These are phyloP conservation scores for Dactylellina leptospora DNA, from an alignment of 2,329 filamentous ascomycete genomes.

Conservation along the genomic window DNA sequence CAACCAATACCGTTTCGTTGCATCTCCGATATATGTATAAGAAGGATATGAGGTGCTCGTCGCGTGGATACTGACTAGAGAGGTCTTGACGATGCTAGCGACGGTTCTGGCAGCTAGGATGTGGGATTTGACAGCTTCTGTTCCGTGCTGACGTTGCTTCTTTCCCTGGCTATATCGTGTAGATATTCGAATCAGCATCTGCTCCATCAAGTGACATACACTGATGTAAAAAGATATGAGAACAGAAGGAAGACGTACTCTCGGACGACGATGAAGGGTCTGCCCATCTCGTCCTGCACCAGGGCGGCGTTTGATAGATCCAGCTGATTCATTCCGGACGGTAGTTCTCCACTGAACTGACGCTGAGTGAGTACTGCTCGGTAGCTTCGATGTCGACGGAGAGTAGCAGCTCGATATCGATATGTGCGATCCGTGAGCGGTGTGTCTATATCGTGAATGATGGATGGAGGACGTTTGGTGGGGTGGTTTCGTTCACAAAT, in stretches of 20 bases:
- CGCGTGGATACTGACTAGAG: conserved; percentile 68
- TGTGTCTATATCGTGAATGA: conserved; percentile 3
- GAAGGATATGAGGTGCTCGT: conserved; percentile 8
- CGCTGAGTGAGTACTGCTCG: too few species aligned
- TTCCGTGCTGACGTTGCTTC: conserved; percentile 96
- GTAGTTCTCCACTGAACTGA: conserved; percentile 10
- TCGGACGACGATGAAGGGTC: conserved; percentile 97
- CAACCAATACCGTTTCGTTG: conserved; percentile 10
- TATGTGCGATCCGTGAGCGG: too few species aligned
- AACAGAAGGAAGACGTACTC: conserved; percentile 72
- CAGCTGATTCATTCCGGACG: conserved; percentile 42
- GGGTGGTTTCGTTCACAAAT: conserved; percentile 35
- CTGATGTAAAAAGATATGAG: background rate
- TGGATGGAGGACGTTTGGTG: conserved; percentile 13
- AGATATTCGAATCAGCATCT: conserved; percentile 52
- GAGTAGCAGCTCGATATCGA: background rate
- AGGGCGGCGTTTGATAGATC: conserved; percentile 67
- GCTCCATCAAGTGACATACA: conserved; percentile 13
- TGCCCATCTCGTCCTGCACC: conserved; percentile 95
- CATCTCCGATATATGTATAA: conserved; percentile 1
- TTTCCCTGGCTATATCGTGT: conserved; percentile 77
- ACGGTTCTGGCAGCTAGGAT: conserved; percentile 96
- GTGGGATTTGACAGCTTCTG: conserved; percentile 96
- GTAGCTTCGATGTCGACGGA: conserved; percentile 2
- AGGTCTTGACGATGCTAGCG: conserved; percentile 96